Percentiles rank a stretch among this genome's conserved stretches.
Conservation (phyloP, 129 eudicot genomes). For the Helianthus annuus region HanXRQr2.0-SUNRISE NC_035448.2:22522145-22522644, state of each 20-base stretch:
- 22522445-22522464: neutral
- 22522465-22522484: neutral
- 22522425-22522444: neutral
- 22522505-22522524: slow-evolving; percentile 75
- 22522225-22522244: slow-evolving; percentile 12
- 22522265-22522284: neutral
- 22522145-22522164: too few relatives aligned
- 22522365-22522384: neutral
- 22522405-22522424: neutral
- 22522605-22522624: neutral
- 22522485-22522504: neutral
- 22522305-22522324: neutral
- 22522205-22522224: neutral
- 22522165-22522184: too few relatives aligned
- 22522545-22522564: slow-evolving; percentile 98
- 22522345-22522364: slow-evolving; percentile 11
- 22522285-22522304: neutral
- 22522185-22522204: too few relatives aligned
- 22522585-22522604: slow-evolving; percentile 97
- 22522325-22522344: neutral
- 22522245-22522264: slow-evolving; percentile 3
- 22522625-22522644: slow-evolving; percentile 10
- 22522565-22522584: slow-evolving; percentile 79
- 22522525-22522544: slow-evolving; percentile 96
- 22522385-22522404: slow-evolving; percentile 1